Conservation (phyloP, 768 basidiomycete genomes). For the Pluteus cervinus region DNA sequence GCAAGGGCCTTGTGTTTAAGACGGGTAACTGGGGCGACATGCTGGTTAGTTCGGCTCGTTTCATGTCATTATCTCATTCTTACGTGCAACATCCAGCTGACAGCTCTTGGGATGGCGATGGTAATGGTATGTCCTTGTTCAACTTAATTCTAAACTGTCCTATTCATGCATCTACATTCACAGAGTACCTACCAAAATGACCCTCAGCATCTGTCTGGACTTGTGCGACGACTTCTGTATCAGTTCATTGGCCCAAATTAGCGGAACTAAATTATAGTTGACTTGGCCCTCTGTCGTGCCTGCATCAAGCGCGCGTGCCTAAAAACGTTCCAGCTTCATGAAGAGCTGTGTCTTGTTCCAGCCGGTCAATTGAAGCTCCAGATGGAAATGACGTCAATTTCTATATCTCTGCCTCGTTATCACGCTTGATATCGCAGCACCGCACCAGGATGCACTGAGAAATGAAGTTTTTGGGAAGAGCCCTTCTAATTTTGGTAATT, state of each 20-base stretch:
- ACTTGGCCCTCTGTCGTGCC: no score
- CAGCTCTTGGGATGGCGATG: conserved; percentile 84
- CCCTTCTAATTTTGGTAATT: no score
- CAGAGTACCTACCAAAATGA: conserved; percentile 81
- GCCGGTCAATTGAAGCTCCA: no score
- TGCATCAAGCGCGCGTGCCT: no score
- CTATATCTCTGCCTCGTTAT: no score
- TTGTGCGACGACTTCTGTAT: conserved; percentile 77
- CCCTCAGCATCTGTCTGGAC: conserved; percentile 75
- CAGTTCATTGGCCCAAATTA: conserved; percentile 88
- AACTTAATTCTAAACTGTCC: not conserved
- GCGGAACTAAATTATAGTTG: conserved; percentile 3
- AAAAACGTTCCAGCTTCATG: no score
- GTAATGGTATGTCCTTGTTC: conserved; percentile 58
- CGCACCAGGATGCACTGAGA: no score
- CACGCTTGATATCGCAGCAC: no score
- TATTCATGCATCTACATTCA: conserved; percentile 7
- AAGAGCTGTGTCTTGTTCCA: no score
- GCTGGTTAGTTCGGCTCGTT: conserved; percentile 35
- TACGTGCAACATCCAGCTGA: conserved; percentile 25
- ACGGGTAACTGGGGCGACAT: conserved; percentile 67
- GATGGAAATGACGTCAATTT: no score
- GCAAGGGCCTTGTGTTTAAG: conserved; percentile 67
- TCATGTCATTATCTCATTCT: conserved; percentile 3
- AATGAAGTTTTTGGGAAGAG: no score